Evolutionary conservation across 345 rosid genomes (phyloP), one percentile per base, ranked within the genome.

Genomic region (Citrus mangshanensis): DNA sequence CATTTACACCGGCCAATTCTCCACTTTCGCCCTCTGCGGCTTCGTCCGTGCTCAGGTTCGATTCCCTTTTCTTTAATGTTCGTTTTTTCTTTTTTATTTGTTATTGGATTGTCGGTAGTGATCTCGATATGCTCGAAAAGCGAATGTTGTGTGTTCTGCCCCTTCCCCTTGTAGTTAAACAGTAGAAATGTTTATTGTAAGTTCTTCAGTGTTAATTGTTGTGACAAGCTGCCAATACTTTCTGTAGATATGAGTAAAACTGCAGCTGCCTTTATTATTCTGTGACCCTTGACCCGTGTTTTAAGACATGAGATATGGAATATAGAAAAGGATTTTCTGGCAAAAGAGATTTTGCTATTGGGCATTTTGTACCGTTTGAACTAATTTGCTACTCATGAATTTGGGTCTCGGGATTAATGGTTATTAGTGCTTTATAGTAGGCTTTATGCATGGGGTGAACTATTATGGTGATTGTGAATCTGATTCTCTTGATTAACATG

Each of bases 1-100:
- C 32, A 69, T 77, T 27, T 88, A 87, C 88, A 85, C 85, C 18
- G 86, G 85, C 38, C 89, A 87, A 73, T 88, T 78, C 81, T 58
- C 84, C 78, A 88, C 90, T 27, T 85, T 85, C 51, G 89, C 93
- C 28, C 87, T 90, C 55, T 88, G 88, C 21, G 93, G 91, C 3
- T 90, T 85, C 56, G 81, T 89, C 73, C 84, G 89, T 0, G 87
- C 91, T 56, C 92, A 88, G 91, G 92, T 86, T 21, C 51, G 51
- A 13, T 46, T 13, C 18, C 51, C 51, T 46, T 46, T 46, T 46
- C 5, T 46, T 13, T 13, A 46, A 46, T 46, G 18, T 46, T 0
- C 0, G 5, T 3, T 18, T 46, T 3, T 46, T 46, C 51, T 10
- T 13, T 46, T 46, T 46, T 46, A 3, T 3, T 13, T 46, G 51